Conservation (phyloP, 352 stramenopile species). For the Pythium angustatum region DNA sequence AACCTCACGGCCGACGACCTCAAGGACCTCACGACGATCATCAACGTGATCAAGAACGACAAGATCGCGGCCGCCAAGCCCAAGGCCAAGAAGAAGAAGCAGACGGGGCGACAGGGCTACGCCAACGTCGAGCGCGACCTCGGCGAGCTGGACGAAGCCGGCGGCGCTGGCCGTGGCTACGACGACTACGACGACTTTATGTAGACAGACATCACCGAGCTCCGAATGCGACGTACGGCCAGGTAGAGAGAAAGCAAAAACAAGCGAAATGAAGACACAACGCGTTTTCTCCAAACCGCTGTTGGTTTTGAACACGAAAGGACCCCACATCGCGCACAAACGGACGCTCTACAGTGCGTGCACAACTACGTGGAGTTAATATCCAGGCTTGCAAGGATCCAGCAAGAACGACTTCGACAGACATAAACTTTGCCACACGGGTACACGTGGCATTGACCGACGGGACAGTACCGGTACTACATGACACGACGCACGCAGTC, state of each 20-base stretch:
- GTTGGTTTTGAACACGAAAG: too few species aligned
- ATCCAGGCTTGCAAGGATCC: too few species aligned
- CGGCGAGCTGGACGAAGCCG: slow-evolving; percentile 32
- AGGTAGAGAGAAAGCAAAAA: slow-evolving; percentile 1
- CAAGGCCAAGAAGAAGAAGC: slow-evolving; percentile 88
- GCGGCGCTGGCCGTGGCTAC: slow-evolving; percentile 62
- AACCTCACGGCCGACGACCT: slow-evolving; percentile 84
- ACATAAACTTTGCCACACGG: too few species aligned
- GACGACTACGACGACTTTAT: slow-evolving; percentile 89
- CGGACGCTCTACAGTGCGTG: too few species aligned
- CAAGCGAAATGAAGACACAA: background rate
- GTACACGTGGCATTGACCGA: background rate
- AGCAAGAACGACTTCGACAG: too few species aligned
- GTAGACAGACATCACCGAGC: slow-evolving; percentile 39
- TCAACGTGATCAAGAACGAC: slow-evolving; percentile 89
- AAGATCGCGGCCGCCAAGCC: slow-evolving; percentile 82
- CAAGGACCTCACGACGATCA: slow-evolving; percentile 85
- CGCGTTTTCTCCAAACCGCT: background rate
- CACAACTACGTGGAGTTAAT: too few species aligned
- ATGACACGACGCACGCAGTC: too few species aligned
- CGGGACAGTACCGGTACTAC: background rate
- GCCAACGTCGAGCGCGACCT: slow-evolving; percentile 72
- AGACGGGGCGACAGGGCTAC: slow-evolving; percentile 75
- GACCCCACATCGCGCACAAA: too few species aligned
- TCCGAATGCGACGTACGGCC: too few species aligned